phyloP scores from a whole-genome alignment of 768 basidiomycete genomes.

The Suillus subluteus region DNA sequence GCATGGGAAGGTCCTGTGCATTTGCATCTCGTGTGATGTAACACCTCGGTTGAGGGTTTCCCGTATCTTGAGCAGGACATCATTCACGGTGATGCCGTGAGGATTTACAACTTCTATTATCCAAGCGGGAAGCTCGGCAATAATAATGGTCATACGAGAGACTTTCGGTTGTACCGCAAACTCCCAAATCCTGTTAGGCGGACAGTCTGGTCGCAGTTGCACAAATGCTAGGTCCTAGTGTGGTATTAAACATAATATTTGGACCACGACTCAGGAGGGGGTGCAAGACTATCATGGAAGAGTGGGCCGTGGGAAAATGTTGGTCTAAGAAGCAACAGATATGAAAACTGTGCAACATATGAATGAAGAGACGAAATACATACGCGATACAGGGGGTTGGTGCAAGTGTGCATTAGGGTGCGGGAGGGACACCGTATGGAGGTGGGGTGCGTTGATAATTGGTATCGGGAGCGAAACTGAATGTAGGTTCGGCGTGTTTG shows the following conservation, averaged over 20 bases:
- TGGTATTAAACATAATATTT: conserved; percentile 28
- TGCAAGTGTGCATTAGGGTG: conserved; percentile 32
- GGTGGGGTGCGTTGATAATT: conserved; percentile 28
- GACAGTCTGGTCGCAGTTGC: conserved; percentile 23
- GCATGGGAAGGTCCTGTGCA: conserved; percentile 13
- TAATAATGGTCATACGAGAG: conserved; percentile 20
- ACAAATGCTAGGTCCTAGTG: conserved; percentile 28
- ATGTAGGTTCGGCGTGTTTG: conserved; percentile 22
- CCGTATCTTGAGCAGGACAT: conserved; percentile 32
- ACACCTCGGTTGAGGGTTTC: conserved; percentile 31
- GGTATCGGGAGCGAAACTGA: conserved; percentile 21
- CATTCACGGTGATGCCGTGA: conserved; percentile 30
- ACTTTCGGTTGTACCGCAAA: conserved; percentile 28
- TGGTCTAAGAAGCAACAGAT: conserved; percentile 21
- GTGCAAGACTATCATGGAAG: conserved; percentile 26
- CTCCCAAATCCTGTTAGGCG: conserved; percentile 20
- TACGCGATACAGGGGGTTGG: conserved; percentile 28
- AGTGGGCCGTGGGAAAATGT: background rate
- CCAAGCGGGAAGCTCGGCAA: conserved; percentile 31
- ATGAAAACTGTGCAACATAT: background rate
- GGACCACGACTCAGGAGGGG: conserved; percentile 25
- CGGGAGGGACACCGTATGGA: conserved; percentile 33
- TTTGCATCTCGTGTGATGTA: conserved; percentile 26
- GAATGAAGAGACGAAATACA: conserved; percentile 6
- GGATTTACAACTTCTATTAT: conserved; percentile 34